phyloP scores from a whole-genome alignment of 805 yeast genomes.

The Monosporozyma servazzii region DNA sequence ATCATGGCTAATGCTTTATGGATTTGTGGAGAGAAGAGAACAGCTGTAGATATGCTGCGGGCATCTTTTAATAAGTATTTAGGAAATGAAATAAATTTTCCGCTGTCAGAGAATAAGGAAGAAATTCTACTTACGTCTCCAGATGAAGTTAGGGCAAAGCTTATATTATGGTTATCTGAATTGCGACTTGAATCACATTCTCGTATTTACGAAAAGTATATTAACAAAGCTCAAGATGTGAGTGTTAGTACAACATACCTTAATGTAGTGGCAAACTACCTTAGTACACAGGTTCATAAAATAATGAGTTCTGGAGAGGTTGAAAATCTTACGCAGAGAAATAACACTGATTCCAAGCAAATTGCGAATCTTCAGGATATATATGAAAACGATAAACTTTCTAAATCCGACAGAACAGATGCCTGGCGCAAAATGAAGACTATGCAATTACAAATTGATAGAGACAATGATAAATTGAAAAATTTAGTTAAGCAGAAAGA shows the following conservation, averaged over 20 bases:
- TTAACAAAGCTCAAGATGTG: slow-evolving; percentile 30
- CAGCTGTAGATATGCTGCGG: slow-evolving; percentile 47
- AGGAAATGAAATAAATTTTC: background rate
- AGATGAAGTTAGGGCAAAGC: slow-evolving; percentile 29
- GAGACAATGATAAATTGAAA: slow-evolving; percentile 42
- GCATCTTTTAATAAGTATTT: background rate
- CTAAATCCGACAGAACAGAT: slow-evolving; percentile 40
- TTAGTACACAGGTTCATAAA: slow-evolving; percentile 53
- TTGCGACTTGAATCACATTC: slow-evolving; percentile 62
- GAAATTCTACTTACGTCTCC: slow-evolving; percentile 11
- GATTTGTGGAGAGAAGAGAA: slow-evolving; percentile 46
- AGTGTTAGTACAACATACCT: slow-evolving; percentile 34
- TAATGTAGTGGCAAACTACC: slow-evolving; percentile 60
- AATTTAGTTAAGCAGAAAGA: slow-evolving; percentile 32
- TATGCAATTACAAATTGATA: slow-evolving; percentile 37
- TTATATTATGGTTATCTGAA: slow-evolving; percentile 63
- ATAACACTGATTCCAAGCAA: slow-evolving; percentile 38
- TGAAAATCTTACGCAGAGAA: slow-evolving; percentile 32
- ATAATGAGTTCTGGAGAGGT: slow-evolving; percentile 38
- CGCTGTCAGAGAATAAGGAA: background rate
- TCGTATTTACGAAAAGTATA: slow-evolving; percentile 47
- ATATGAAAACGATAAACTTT: slow-evolving; percentile 33
- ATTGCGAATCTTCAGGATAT: slow-evolving; percentile 40
- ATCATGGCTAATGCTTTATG: slow-evolving; percentile 52
- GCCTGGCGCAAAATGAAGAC: slow-evolving; percentile 46